Evolutionary conservation across 2,329 filamentous ascomycete genomes (phyloP).

Genomic region (Reticulascus tulasneorum): DNA sequence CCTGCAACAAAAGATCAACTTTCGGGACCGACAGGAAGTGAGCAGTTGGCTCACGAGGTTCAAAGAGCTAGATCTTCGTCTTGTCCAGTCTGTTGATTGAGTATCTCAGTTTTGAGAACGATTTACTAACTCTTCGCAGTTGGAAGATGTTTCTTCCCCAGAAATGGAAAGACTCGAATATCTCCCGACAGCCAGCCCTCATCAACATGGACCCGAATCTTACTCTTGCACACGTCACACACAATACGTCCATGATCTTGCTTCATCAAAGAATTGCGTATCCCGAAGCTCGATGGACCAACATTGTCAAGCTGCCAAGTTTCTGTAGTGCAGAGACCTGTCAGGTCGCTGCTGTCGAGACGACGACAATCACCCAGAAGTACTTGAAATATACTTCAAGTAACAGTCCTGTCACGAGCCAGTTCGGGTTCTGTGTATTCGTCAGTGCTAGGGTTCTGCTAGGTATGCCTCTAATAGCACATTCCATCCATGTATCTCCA

Average conservation of each 20-base stretch:
- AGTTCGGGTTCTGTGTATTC: constrained; percentile 44
- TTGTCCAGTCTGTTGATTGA: constrained; percentile 32
- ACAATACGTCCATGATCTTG: constrained; percentile 46
- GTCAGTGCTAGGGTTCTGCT: constrained; percentile 40
- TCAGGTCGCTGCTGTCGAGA: constrained; percentile 40
- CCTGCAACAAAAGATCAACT: constrained; percentile 37
- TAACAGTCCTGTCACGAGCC: constrained; percentile 24
- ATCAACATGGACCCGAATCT: constrained; percentile 43
- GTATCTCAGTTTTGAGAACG: neutral
- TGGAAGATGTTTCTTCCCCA: constrained; percentile 41
- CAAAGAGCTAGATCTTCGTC: constrained; percentile 42
- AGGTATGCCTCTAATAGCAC: neutral
- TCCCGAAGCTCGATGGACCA: constrained; percentile 26
- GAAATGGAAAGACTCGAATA: constrained; percentile 35
- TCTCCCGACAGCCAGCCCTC: constrained; percentile 19
- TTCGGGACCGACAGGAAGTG: constrained; percentile 33
- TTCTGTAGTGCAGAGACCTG: constrained; percentile 45
- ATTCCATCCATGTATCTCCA: neutral
- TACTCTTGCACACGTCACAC: constrained; percentile 44
- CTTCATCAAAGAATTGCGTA: constrained; percentile 46
- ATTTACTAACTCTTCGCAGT: constrained; percentile 8
- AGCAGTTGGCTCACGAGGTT: constrained; percentile 41
- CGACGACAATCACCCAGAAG: constrained; percentile 39
- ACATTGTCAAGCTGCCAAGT: constrained; percentile 31
- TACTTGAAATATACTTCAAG: constrained; percentile 35